Percentiles rank a stretch among this genome's conserved stretches.
Conservation (phyloP, 2,329 filamentous ascomycete genomes). For the Aureobasidium pullulans region DNA sequence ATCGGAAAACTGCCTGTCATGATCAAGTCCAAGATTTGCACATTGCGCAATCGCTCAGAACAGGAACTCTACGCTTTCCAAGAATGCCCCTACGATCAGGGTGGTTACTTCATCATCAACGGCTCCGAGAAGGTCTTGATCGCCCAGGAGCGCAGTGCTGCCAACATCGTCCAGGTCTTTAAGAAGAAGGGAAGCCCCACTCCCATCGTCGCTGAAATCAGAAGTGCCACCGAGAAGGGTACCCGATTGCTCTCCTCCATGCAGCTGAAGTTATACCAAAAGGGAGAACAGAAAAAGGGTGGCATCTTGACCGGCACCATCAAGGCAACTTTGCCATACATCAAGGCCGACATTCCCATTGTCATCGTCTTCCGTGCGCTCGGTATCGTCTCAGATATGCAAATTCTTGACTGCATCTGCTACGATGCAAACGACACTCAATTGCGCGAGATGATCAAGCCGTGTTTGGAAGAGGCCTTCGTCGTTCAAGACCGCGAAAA, state of each 20-base stretch:
- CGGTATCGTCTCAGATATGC: slow-evolving; percentile 92
- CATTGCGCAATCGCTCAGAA: slow-evolving; percentile 74
- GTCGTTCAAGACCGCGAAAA: slow-evolving; percentile 93
- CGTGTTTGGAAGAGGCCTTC: slow-evolving; percentile 94
- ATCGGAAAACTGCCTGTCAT: slow-evolving; percentile 96
- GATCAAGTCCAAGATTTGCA: slow-evolving; percentile 95
- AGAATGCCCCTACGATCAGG: slow-evolving; percentile 96
- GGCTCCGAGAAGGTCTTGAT: slow-evolving; percentile 98
- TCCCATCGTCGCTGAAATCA: slow-evolving; percentile 89
- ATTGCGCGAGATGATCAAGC: slow-evolving; percentile 95
- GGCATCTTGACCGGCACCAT: slow-evolving; percentile 74
- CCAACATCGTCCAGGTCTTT: slow-evolving; percentile 98
- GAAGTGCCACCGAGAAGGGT: slow-evolving; percentile 93
- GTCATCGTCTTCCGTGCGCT: slow-evolving; percentile 93
- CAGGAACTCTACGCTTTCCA: slow-evolving; percentile 84
- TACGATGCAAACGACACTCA: slow-evolving; percentile 92
- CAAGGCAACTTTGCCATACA: slow-evolving; percentile 83
- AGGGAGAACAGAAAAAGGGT: slow-evolving; percentile 71
- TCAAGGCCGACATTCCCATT: slow-evolving; percentile 88
- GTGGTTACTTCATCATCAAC: slow-evolving; percentile 99
- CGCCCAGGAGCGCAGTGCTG: slow-evolving; percentile 92
- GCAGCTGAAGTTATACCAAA: slow-evolving; percentile 81
- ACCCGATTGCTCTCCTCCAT: slow-evolving; percentile 90
- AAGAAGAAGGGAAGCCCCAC: slow-evolving; percentile 95
- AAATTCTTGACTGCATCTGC: slow-evolving; percentile 96